Evolutionary conservation across 75 land plant species (phyloP).

Genomic region (Picea sitchensis): DNA sequence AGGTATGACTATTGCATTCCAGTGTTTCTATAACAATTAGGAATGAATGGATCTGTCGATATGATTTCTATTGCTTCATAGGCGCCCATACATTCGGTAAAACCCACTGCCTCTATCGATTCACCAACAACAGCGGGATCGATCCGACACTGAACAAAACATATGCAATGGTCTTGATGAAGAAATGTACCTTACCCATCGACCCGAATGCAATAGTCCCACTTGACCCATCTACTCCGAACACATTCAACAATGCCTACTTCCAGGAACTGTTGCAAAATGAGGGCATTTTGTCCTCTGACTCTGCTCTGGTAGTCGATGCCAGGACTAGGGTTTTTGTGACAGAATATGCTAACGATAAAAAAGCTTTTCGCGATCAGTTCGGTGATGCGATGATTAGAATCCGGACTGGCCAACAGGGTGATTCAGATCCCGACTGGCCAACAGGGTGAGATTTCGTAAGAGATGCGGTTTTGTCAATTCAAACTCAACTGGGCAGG

Average conservation of each 20-base stretch:
- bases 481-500: too few relatives aligned
- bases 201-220: constrained; percentile 5
- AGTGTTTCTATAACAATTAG: neutral
- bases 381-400: constrained; percentile 56
- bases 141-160: constrained; percentile 14
- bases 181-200: neutral
- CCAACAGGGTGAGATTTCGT: constrained; percentile 13
- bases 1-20: constrained; percentile 7
- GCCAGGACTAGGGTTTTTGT: constrained; percentile 16
- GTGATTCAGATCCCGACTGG: too few relatives aligned
- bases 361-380: constrained; percentile 27
- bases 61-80: constrained; percentile 15
- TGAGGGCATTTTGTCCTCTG: neutral
- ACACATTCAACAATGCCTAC: constrained; percentile 14
- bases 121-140: neutral
- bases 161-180: constrained; percentile 5
- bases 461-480: constrained; percentile 5
- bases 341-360: constrained; percentile 24
- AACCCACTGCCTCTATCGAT: constrained; percentile 19
- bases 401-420: constrained; percentile 28
- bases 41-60: neutral
- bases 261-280: constrained; percentile 12
- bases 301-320: constrained; percentile 5
- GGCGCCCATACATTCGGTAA: constrained; percentile 23
- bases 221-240: constrained; percentile 15